Base-by-base conservation (phyloP, 192 early-diverging fungal genomes). In the Kappamyces sp. region DNA sequence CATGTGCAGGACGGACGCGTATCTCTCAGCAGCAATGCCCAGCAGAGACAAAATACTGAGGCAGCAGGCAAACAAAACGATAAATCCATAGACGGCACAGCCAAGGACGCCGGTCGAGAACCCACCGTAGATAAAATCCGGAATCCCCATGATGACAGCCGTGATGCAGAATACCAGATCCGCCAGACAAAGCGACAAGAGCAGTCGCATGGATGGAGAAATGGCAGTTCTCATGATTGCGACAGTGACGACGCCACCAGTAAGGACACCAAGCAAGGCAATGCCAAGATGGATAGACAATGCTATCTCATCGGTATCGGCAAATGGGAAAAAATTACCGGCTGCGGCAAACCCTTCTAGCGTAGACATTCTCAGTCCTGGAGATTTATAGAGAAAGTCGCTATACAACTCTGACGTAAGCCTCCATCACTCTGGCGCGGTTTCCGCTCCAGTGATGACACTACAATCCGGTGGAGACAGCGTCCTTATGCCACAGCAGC, bases 1-100 rank as follows among this genome's bases (percentile, higher is more conserved):
- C 8, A 32, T 15, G 15, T 57, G 46, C 15, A 57, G 41, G 15
- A 57, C 55, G 10, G 55, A 32, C 13, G 46, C 7, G 32, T 57
- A 57, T 5, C 55, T 3, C 23, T 57, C 55, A 40, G 46, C 15
- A 12, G 55, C 46, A 12, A 57, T 57, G 13, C 37, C 55, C 15
- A 57, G 9, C 10, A 57, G 38, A 5, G 55, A 41, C 5, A 57
- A 41, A 8, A 57, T 43, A 31, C 40, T 44, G 9, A 40, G 23
- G 41, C 41, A 57, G 39, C 55, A 57, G 1, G 40, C 55, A 12
- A 13, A 37, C 15, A 57, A 36, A 3, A 57, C 55, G 1, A 57
- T 8, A 3, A 57, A 32, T 12, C 39, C 15, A 41, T 41, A n/a
- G 9, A 57, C 7, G 13, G 46, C 7, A 41, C 55, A 57, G 15